Percentiles rank a stretch among this genome's conserved stretches.
Evolutionary conservation across 805 yeast genomes (phyloP).

Genomic region (Yueomyces sp.): DNA sequence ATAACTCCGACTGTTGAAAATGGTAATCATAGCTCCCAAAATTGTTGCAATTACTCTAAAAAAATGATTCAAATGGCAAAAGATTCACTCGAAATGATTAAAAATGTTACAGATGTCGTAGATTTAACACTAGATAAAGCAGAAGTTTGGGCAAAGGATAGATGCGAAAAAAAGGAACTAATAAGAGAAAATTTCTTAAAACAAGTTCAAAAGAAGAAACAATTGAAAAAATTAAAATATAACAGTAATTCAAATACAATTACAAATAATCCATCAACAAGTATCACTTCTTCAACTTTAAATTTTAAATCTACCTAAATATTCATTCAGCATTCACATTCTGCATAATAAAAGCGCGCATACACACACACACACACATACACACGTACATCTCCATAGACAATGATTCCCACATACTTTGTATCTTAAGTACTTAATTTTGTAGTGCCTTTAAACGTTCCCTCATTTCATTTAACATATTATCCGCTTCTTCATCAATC

Average conservation of each 20-base stretch:
- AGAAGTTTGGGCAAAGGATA: conserved; percentile 62
- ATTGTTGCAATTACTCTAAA: conserved; percentile 39
- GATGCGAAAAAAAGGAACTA: conserved; percentile 25
- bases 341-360: no score
- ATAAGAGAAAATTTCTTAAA: conserved; percentile 9
- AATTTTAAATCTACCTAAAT: no score
- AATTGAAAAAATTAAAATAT: background rate
- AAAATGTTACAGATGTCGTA: conserved; percentile 69
- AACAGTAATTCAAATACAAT: no score
- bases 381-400: no score
- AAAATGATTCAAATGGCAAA: conserved; percentile 71
- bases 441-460: conserved; percentile 80
- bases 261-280: no score
- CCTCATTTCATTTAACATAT: conserved; percentile 72
- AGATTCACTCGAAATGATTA: conserved; percentile 80
- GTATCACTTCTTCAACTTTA: no score
- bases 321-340: no score
- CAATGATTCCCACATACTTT: no score
- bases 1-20: background rate
- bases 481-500: conserved; percentile 53
- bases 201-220: background rate
- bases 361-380: no score
- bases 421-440: no score
- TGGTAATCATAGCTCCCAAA: conserved; percentile 3
- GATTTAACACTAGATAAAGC: conserved; percentile 77